These are phyloP conservation scores for Scleroderma citrinum DNA, from an alignment of 768 basidiomycete genomes.

Conservation along the genomic window DNA sequence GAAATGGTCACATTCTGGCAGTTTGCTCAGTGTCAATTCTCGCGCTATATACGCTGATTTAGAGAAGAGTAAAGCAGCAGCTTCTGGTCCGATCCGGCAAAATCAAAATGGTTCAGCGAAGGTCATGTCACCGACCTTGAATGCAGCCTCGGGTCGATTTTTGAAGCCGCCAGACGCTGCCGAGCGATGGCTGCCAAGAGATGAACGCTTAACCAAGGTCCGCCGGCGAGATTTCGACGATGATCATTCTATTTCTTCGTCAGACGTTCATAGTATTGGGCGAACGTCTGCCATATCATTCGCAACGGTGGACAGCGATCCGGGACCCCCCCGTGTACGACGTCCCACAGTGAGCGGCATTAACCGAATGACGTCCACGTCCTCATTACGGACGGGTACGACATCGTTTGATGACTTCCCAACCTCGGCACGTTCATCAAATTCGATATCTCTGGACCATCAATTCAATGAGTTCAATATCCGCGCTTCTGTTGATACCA, in stretches of 20 bases:
- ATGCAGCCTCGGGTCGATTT: slow-evolving; percentile 60
- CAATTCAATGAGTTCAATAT: slow-evolving; percentile 73
- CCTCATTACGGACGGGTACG: slow-evolving; percentile 51
- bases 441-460: slow-evolving; percentile 71
- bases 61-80: slow-evolving; percentile 46
- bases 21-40: slow-evolving; percentile 36
- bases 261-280: slow-evolving; percentile 71
- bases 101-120: slow-evolving; percentile 39
- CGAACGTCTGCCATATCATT: slow-evolving; percentile 77
- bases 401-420: slow-evolving; percentile 72
- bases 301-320: slow-evolving; percentile 81
- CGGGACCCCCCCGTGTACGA: slow-evolving; percentile 66
- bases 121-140: slow-evolving; percentile 43
- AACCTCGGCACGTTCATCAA: slow-evolving; percentile 69
- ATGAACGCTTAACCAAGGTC: slow-evolving; percentile 68
- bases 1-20: slow-evolving; percentile 40
- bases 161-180: slow-evolving; percentile 32
- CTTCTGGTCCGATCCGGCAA: slow-evolving; percentile 61
- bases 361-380: slow-evolving; percentile 71
- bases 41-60: slow-evolving; percentile 23
- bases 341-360: slow-evolving; percentile 59
- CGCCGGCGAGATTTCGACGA: slow-evolving; percentile 83
- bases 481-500: slow-evolving; percentile 61
- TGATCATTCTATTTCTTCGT: slow-evolving; percentile 88
- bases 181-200: slow-evolving; percentile 44